Evolutionary conservation across 257 asterid species (phyloP), one percentile per base, ranked within the genome.

Genomic region (Parsonsia alboflavescens): DNA sequence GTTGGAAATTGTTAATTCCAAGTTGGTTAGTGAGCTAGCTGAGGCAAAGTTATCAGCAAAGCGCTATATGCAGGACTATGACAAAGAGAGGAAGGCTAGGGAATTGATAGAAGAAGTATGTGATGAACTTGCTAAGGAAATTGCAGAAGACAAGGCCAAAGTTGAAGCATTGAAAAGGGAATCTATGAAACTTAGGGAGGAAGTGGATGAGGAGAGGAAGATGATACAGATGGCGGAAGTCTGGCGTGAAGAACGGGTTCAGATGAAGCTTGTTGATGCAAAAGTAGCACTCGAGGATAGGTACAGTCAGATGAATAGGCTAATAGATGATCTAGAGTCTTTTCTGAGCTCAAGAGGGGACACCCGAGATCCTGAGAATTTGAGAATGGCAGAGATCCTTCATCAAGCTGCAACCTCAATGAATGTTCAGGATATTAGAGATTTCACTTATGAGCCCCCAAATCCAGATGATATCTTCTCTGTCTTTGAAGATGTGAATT

Each of bases 211-310:
- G 67, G 96, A 89, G 84, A 88, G 93, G 73, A 89, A 79, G 75
- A 89, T 89, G 90, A 74, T 88, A 85, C 96, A 88, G 82, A 85
- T 89, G 89, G 93, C 96, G 3, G 93, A 88, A 85, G 90, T 86
- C 59, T 89, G 96, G 96, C 90, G 96, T 12, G 93, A 89, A 80
- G 96, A 89, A 80, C 88, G 93, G 7, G 91, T 88, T 46, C 96
- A 88, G 78, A 89, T 88, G 88, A 89, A 86, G 82, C 82, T 89
- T 53, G 78, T 88, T 56, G 96, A 89, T 79, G 93, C 93, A 11
- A 89, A 89, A 83, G 84, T 88, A 70, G 84, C 86, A 79, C 88
- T 89, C 10, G 96, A 89, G 82, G 96, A 86, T 72, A 84, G 85
- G 72, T 89, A 83, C 74, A 74, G 77, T 2, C 82, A 85, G 65